Evolutionary conservation across 306 rosid species (phyloP).

Genomic region (Trifolium fragiferum): DNA sequence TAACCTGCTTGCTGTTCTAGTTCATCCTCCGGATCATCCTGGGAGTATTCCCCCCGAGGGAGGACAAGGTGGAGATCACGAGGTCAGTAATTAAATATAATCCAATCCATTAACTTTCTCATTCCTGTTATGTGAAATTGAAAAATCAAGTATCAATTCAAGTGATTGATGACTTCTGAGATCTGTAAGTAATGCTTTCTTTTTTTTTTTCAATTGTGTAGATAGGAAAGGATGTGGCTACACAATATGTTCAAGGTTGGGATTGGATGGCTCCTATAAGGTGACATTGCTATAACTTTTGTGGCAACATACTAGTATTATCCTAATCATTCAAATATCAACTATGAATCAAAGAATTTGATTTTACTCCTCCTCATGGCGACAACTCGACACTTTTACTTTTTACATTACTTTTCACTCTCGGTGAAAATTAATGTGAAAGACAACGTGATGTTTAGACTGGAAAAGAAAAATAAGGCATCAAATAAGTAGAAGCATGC

Average conservation of each 20-base stretch:
- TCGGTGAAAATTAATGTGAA: slow-evolving; percentile 9
- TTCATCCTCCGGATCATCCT: slow-evolving; percentile 96
- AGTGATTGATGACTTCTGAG: slow-evolving; percentile 35
- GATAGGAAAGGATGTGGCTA: slow-evolving; percentile 96
- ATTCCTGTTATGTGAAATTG: background rate
- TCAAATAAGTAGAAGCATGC: slow-evolving; percentile 24
- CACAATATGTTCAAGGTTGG: slow-evolving; percentile 97
- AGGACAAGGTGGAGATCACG: slow-evolving; percentile 99
- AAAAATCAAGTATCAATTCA: background rate
- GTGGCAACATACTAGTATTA: slow-evolving; percentile 12
- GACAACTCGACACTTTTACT: too few species aligned
- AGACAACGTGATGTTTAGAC: slow-evolving; percentile 16
- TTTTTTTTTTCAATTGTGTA: slow-evolving; percentile 38
- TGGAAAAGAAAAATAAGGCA: slow-evolving; percentile 25
- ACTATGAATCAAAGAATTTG: slow-evolving; percentile 9
- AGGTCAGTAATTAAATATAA: slow-evolving; percentile 55
- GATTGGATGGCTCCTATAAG: slow-evolving; percentile 99
- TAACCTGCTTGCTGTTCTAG: slow-evolving; percentile 90
- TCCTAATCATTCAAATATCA: slow-evolving; percentile 28
- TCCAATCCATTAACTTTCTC: slow-evolving; percentile 6
- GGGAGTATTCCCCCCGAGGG: slow-evolving; percentile 82
- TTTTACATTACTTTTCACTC: background rate
- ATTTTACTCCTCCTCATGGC: slow-evolving; percentile 1
- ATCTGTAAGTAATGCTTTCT: background rate
- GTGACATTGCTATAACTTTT: slow-evolving; percentile 51